Evolutionary conservation across 768 basidiomycete genomes (phyloP), one percentile per base, ranked within the genome.

Genomic region (Clitopilus passeckerianus): DNA sequence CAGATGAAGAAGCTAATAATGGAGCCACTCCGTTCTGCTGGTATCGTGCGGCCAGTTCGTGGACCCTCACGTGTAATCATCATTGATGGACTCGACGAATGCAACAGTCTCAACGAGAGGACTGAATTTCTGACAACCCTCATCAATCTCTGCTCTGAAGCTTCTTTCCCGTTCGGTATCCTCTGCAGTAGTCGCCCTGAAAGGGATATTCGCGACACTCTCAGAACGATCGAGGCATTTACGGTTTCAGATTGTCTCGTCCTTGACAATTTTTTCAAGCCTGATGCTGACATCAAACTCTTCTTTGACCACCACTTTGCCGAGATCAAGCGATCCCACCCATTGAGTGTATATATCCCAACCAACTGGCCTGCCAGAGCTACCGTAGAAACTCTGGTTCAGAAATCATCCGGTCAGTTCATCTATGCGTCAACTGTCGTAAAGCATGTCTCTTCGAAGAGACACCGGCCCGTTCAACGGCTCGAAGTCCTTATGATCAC

Each of bases 21-120:
- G n/a, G 34, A 59, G 5, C 67, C 65, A 7, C 46, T 66, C 18
- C 50, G 24, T n/a, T 41, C 58, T 46, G 18, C 54, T 20, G 56
- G 59, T 62, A 30, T 30, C 3, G 7, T 7, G 4, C 27, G 7
- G 27, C 27, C 27, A 30, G 7, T 3, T 3, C 27, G 7, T 7
- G 27, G 27, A 30, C 7, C 27, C 27, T 30, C 27, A 30, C 27
- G 7, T 69, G 7, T 14, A 57, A 41, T 41, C n/a, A 5, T 71
- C 23, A 60, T 70, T 24, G 71, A 72, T 58, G 70, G 66, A 5
- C 59, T 74, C 9, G 71, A 73, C 53, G 70, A 73, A 60, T 72
- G 69, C 54, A 16, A 59, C 9, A 60, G 61, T 5, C 18, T 56
- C 20, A 52, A 58, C 5, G 24, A 57, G 9, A 66, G 66, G 34